These are phyloP conservation scores for Agrocybe chaxingu DNA, from an alignment of 768 basidiomycete genomes.

Conservation along the genomic window DNA sequence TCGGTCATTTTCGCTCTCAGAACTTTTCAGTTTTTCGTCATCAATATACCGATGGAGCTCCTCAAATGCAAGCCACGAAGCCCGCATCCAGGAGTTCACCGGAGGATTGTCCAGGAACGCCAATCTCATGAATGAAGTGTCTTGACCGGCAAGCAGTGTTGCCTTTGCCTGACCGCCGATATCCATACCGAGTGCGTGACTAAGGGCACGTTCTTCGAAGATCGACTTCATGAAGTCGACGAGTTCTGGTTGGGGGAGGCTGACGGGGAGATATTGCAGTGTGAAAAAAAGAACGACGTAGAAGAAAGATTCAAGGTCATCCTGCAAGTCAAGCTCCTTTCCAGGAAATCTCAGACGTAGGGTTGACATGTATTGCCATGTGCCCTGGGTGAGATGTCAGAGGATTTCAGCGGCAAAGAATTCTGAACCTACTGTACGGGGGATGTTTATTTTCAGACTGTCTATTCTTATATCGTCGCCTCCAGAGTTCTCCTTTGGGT, in stretches of 20 bases:
- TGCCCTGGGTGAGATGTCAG: slow-evolving; percentile 17
- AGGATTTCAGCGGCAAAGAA: neutral
- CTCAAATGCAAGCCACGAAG: too few relatives aligned
- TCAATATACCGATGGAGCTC: too few relatives aligned
- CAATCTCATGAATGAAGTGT: too few relatives aligned
- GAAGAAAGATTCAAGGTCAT: slow-evolving; percentile 28
- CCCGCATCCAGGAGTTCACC: too few relatives aligned
- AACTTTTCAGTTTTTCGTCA: too few relatives aligned
- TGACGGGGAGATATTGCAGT: neutral
- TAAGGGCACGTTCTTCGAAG: neutral
- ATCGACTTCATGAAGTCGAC: neutral
- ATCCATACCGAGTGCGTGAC: too few relatives aligned
- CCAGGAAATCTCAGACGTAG: slow-evolving; percentile 12
- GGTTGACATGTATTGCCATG: slow-evolving; percentile 26
- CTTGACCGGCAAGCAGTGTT: too few relatives aligned
- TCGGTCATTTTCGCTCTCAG: too few relatives aligned
- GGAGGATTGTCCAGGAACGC: too few relatives aligned
- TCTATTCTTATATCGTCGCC: too few relatives aligned
- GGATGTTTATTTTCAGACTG: neutral
- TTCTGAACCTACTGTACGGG: slow-evolving; percentile 10
- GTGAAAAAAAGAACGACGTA: slow-evolving; percentile 3
- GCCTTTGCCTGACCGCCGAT: too few relatives aligned
- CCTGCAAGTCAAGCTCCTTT: slow-evolving; percentile 17
- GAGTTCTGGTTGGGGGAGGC: neutral
- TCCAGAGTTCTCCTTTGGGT: too few relatives aligned